These are phyloP conservation scores for Suillus sp. DNA, from an alignment of 768 basidiomycete species.

Conservation along the genomic window DNA sequence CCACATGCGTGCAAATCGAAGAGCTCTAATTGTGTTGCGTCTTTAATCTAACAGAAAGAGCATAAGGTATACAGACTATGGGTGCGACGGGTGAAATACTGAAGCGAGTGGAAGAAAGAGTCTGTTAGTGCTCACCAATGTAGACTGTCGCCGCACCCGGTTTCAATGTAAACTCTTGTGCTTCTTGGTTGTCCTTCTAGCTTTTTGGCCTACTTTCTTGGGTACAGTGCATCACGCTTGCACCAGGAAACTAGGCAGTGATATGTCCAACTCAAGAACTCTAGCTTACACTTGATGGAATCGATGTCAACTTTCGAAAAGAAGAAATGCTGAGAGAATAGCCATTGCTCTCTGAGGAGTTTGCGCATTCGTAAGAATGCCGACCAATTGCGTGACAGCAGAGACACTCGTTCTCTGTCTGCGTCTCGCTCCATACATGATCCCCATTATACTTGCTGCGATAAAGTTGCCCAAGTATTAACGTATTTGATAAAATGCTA, in stretches of 20 bases:
- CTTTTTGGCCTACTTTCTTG: slow-evolving; percentile 14
- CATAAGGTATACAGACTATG: background rate
- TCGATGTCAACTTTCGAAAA: slow-evolving; percentile 19
- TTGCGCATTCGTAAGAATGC: slow-evolving; percentile 10
- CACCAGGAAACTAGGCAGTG: slow-evolving; percentile 24
- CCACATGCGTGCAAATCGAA: slow-evolving; percentile 19
- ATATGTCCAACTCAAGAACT: slow-evolving; percentile 20
- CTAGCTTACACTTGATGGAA: background rate
- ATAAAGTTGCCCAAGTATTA: slow-evolving; percentile 19
- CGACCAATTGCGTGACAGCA: slow-evolving; percentile 18
- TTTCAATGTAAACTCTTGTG: slow-evolving; percentile 24
- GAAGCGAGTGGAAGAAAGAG: background rate
- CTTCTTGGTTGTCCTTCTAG: slow-evolving; percentile 5
- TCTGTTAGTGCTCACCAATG: slow-evolving; percentile 20
- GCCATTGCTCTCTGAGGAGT: slow-evolving; percentile 25
- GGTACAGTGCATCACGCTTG: slow-evolving; percentile 14
- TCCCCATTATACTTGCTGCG: slow-evolving; percentile 23
- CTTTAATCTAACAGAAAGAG: background rate
- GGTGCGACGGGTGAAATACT: background rate
- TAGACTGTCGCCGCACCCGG: slow-evolving; percentile 23
- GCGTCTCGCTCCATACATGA: slow-evolving; percentile 23
- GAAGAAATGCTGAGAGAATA: slow-evolving; percentile 25
- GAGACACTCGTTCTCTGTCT: slow-evolving; percentile 21
- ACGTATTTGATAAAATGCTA: background rate
- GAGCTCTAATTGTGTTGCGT: slow-evolving; percentile 18